phyloP scores from a whole-genome alignment of 768 basidiomycete species.

The Chalciporus chontae region DNA sequence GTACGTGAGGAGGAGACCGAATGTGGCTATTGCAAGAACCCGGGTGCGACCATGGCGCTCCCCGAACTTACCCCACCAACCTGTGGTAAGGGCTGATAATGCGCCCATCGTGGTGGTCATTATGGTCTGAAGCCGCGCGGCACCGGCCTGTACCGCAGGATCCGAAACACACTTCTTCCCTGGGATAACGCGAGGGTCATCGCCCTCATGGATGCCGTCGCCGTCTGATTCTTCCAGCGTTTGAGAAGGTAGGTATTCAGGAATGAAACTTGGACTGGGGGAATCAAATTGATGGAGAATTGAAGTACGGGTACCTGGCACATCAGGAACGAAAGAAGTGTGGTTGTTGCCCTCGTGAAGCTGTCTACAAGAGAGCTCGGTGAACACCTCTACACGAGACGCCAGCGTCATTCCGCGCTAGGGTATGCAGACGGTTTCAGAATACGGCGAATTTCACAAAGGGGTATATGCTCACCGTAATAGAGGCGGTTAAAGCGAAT shows the following conservation, averaged over 20 bases:
- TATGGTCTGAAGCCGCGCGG: constrained; percentile 71
- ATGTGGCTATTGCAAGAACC: constrained; percentile 61
- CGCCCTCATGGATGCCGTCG: constrained; percentile 31
- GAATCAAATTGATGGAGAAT: constrained; percentile 6
- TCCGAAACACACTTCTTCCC: constrained; percentile 41
- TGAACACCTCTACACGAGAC: constrained; percentile 77
- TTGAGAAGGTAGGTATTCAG: constrained; percentile 6
- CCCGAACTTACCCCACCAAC: constrained; percentile 82
- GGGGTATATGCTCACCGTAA: constrained; percentile 50
- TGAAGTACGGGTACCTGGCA: neutral
- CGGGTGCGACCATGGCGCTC: constrained; percentile 75
- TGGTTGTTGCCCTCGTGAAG: constrained; percentile 46
- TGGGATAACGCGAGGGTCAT: constrained; percentile 38
- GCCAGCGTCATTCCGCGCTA: constrained; percentile 80
- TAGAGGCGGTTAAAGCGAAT: constrained; percentile 59
- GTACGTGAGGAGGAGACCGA: constrained; percentile 74
- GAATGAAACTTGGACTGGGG: constrained; percentile 7
- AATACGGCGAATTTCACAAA: neutral
- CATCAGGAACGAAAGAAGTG: constrained; percentile 10
- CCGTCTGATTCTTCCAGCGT: constrained; percentile 19
- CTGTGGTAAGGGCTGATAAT: constrained; percentile 78
- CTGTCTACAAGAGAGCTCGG: constrained; percentile 66
- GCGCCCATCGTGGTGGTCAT: constrained; percentile 76
- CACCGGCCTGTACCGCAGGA: constrained; percentile 61
- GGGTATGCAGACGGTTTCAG: constrained; percentile 8